Evolutionary conservation across 1,139 yeast species (phyloP).

Genomic region (Candida glucosophila): DNA sequence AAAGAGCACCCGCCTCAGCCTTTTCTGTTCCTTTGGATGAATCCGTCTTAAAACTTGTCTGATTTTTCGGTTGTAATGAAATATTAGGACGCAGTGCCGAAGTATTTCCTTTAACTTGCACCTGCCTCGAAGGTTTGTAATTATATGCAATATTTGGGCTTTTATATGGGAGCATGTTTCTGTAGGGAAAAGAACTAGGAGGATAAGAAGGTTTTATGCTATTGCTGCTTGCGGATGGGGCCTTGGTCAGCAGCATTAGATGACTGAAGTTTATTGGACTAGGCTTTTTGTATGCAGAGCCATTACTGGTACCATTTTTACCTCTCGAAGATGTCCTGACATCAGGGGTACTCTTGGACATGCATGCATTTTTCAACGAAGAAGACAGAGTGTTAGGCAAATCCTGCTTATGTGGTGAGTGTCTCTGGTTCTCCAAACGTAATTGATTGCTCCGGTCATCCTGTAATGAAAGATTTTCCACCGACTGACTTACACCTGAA

Average conservation of each 20-base stretch:
- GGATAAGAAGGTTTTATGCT: conserved; percentile 1
- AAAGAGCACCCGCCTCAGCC: conserved; percentile 3
- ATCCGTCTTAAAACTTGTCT: conserved; percentile 4
- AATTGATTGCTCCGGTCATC: conserved; percentile 5
- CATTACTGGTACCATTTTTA: neutral
- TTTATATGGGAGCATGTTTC: conserved; percentile 3
- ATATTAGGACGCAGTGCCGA: neutral
- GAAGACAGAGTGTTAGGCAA: neutral
- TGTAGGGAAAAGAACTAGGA: conserved; percentile 2
- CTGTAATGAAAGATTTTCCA: conserved; percentile 13
- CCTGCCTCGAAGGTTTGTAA: conserved; percentile 14
- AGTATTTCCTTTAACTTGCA: neutral
- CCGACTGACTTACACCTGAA: conserved; percentile 6
- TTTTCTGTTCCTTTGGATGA: conserved; percentile 1
- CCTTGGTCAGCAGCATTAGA: neutral
- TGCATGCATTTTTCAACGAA: neutral
- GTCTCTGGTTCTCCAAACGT: conserved; percentile 4
- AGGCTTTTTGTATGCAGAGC: neutral
- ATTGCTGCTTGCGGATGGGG: conserved; percentile 1
- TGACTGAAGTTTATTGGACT: conserved; percentile 1
- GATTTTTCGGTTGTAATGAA: conserved; percentile 1
- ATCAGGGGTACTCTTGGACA: neutral
- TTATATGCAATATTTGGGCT: conserved; percentile 21
- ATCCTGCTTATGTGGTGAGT: conserved; percentile 5
- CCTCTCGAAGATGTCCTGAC: conserved; percentile 1